Evolutionary conservation across 2,329 filamentous ascomycete genomes (phyloP), one percentile per base, ranked within the genome.

Genomic region (Thelonectria rubi): DNA sequence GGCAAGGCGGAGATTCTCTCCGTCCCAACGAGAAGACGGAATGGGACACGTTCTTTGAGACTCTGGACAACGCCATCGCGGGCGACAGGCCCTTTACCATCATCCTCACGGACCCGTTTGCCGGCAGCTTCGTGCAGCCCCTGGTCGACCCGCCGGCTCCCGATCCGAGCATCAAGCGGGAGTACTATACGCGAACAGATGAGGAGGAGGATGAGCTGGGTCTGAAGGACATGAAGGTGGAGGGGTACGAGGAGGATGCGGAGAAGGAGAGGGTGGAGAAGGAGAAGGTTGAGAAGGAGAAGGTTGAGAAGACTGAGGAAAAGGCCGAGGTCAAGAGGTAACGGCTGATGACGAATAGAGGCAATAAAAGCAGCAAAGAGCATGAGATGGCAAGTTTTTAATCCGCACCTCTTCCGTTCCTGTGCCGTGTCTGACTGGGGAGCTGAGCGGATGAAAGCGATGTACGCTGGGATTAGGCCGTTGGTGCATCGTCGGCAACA

Each of bases 201-300:
- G 92, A 97, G 76, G 95, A 99, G 74, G 92, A 97, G 78, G 95
- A 99, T 72, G 92, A 97, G 61, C 81, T 99, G 11, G 95, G 95
- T 0, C 80, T 99, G 66, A 88, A 82, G 61, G 95, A 99, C 74
- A 99, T 99, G 89, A 95, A 94, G 84, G 88, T 89, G 0, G 94
- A 98, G 76, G 89, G 88, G 0, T 98, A 99, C 73, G 82, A 88
- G 55, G 84, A 87, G 63, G 61, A 72, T 1, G 76, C 73, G 40
- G 67, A 73, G 60, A 69, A 71, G 20, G 69, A 76, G 56, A 70
- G 73, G 46, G 69, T 67, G 47, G 49, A 55, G 43, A 53, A 58
- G 40, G 48, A 51, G 56, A 43, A 43, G 39, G n/a, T 12, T 32
- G 46, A 56, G 43, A 60, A 53, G 10, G 53, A 55, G 26, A 58